Base-by-base conservation (phyloP, 202 grass and related monocot species). In the Cymbopogon flexuosus region DNA sequence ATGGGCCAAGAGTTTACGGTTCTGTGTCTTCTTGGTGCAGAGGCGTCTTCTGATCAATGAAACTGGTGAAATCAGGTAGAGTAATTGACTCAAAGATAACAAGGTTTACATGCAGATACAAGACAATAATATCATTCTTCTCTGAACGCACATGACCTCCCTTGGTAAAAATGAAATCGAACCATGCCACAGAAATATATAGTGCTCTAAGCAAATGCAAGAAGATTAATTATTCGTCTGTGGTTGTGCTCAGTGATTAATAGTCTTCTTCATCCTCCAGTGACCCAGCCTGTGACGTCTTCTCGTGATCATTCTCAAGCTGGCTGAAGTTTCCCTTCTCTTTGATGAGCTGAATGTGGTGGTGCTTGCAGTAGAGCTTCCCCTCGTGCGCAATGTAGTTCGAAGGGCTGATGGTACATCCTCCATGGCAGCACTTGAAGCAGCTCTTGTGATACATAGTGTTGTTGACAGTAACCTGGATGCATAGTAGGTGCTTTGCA, bases 371-470 rank as follows among this genome's bases (percentile, higher is more conserved):
- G 85, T 94, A 98, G 77, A 98, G 90, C 88, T 93, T 98, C 54
- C 92, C 95, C 63, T 98, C 95, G 4, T 98, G 95, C 2, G 95
- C 95, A 8, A 98, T 88, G 82, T 98, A 98, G 76, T 93, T 98
- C 1, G 95, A 98, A 73, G 95, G 95, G 90, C 95, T 98, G 42
- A 98, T 98, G 36, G 91, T 91, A 73, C 95, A 98, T 85, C 95
- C 95, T 71, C 95, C 95, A 89, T 98, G 92, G 47, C 88, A 88
- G 84, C 95, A 98, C 59, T 98, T 98, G 92, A 98, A 98, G 95
- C 95, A 98, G 87, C 92, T 91, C 80, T 88, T 98, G 86, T 98
- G 95, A n/a, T 98, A 98, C 81, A 90, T 90, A 7, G 88, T 98
- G 13, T 83, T 81, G 37, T 98, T 94, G 9, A 98, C 95, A 29